A percentile compares a stretch with the other conserved stretches of the same genome.
phyloP scores from a whole-genome alignment of 257 asterid species.

The Galeopsis tetrahit region DNA sequence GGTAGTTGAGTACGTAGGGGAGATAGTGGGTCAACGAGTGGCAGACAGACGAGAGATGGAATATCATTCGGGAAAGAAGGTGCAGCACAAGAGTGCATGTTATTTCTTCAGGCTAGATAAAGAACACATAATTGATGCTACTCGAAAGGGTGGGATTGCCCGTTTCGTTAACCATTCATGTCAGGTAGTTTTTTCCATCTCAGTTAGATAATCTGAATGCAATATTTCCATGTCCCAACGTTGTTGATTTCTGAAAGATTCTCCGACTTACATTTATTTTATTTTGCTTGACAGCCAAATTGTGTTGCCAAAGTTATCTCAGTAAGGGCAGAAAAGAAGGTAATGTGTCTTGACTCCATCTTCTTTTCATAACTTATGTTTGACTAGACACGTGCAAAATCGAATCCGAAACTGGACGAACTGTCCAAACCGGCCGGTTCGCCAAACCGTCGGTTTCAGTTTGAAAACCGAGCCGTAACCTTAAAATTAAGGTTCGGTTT shows the following conservation, averaged over 20 bases:
- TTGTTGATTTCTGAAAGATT: background rate
- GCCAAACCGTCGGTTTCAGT: no score
- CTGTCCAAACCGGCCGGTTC: no score
- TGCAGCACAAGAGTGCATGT: constrained; percentile 71
- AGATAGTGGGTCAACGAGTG: constrained; percentile 67
- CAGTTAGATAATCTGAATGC: background rate
- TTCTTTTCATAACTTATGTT: background rate
- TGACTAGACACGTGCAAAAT: no score
- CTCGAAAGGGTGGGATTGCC: constrained; percentile 78
- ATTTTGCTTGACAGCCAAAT: constrained; percentile 55
- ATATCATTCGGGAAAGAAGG: constrained; percentile 65
- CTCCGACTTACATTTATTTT: background rate
- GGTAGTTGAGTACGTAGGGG: constrained; percentile 78
- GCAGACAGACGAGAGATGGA: constrained; percentile 69
- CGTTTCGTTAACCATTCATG: constrained; percentile 78
- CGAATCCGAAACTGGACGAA: no score
- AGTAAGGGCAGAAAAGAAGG: constrained; percentile 71
- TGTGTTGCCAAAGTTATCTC: constrained; percentile 64
- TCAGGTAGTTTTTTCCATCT: constrained; percentile 40
- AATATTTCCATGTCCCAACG: background rate
- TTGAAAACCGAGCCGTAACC: no score
- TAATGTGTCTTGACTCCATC: constrained; percentile 1
- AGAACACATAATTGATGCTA: constrained; percentile 68
- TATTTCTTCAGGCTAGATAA: constrained; percentile 68
- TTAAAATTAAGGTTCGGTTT: no score